phyloP scores from a whole-genome alignment of 768 basidiomycete genomes.

The Kwoniella dejecticola region DNA sequence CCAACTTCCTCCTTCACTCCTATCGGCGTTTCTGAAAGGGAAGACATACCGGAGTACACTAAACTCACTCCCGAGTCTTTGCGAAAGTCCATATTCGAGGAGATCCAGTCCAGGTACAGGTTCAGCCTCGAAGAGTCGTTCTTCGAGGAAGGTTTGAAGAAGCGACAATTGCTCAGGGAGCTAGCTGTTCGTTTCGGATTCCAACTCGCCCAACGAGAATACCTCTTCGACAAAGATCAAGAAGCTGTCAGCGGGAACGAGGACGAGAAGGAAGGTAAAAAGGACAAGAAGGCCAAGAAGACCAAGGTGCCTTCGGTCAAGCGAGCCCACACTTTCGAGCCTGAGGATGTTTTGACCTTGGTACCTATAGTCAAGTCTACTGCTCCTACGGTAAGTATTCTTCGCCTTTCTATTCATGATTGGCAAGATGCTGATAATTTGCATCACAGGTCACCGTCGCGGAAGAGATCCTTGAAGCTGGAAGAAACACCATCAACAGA shows the following conservation, averaged over 20 bases:
- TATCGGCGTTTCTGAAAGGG: conserved; percentile 38
- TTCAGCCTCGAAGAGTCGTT: conserved; percentile 50
- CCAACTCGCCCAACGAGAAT: conserved; percentile 57
- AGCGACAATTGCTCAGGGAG: conserved; percentile 57
- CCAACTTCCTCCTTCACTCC: conserved; percentile 53
- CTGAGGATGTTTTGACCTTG: conserved; percentile 57
- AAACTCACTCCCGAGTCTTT: conserved; percentile 55
- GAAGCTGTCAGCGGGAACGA: conserved; percentile 15
- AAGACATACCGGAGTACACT: conserved; percentile 52
- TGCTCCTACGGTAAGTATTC: conserved; percentile 51
- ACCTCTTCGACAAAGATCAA: conserved; percentile 44
- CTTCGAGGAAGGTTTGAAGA: conserved; percentile 49
- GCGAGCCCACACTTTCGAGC: conserved; percentile 51
- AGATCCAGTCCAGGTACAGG: conserved; percentile 56
- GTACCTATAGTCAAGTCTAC: conserved; percentile 57
- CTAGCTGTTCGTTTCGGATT: conserved; percentile 55
- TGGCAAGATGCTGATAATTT: not conserved
- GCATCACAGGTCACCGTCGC: conserved; percentile 50
- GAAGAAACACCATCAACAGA: conserved; percentile 54
- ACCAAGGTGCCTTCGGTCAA: conserved; percentile 23
- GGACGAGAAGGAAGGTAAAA: conserved; percentile 31
- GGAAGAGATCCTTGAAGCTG: conserved; percentile 57
- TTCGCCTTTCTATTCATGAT: not conserved
- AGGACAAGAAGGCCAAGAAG: conserved; percentile 45
- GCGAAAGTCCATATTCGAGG: conserved; percentile 45